These are phyloP conservation scores for Zancudomyces culisetae DNA, from an alignment of 371 early-diverging fungal species.

Conservation along the genomic window DNA sequence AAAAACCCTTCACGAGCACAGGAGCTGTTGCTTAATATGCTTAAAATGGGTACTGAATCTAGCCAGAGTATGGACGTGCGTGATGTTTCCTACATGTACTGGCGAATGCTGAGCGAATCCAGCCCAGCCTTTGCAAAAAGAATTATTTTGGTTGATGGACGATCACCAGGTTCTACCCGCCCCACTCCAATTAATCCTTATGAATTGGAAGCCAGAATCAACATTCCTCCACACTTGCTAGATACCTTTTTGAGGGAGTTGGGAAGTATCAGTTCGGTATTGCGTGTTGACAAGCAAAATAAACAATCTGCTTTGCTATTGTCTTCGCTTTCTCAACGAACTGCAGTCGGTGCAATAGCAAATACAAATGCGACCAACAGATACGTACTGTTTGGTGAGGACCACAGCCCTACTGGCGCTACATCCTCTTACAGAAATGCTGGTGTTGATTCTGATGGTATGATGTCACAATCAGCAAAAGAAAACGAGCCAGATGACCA, in stretches of 20 bases:
- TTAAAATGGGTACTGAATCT: constrained; percentile 73
- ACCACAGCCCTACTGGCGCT: constrained; percentile 9
- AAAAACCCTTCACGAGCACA: constrained; percentile 73
- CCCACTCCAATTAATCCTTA: too few species aligned
- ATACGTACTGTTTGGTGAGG: constrained; percentile 21
- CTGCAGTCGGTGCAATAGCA: too few species aligned
- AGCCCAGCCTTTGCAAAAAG: constrained; percentile 73
- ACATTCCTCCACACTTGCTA: constrained; percentile 34
- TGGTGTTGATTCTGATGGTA: constrained; percentile 1
- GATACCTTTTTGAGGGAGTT: constrained; percentile 73
- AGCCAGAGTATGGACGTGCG: constrained; percentile 89
- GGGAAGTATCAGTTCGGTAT: constrained; percentile 74
- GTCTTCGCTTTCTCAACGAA: too few species aligned
- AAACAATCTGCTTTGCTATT: too few species aligned
- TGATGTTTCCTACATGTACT: constrained; percentile 90
- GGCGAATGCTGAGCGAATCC: constrained; percentile 85
- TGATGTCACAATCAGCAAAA: not conserved
- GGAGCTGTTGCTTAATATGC: constrained; percentile 63
- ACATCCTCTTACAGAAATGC: constrained; percentile 2
- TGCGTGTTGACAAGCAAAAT: too few species aligned
- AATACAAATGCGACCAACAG: too few species aligned
- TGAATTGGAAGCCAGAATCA: too few species aligned
- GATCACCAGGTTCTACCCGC: constrained; percentile 29
- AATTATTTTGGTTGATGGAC: constrained; percentile 34
- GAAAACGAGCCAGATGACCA: constrained; percentile 5